Evolutionary conservation across 179 eudicot species (phyloP).

Genomic region (Nepenthes alata): DNA sequence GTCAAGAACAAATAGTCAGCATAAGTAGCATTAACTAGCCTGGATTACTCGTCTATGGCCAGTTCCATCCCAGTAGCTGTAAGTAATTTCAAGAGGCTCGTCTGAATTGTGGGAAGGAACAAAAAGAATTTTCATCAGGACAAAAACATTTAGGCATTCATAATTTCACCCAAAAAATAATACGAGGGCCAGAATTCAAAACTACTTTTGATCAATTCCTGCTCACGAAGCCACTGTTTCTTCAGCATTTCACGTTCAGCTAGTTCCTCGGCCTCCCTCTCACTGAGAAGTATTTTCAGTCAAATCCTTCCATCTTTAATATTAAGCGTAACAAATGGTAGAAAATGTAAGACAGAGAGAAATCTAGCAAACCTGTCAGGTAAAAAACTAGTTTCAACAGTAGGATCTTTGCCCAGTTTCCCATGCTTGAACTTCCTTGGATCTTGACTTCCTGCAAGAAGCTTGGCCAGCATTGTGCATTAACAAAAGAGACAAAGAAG

Average conservation of each 20-base stretch:
- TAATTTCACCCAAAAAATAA: not conserved
- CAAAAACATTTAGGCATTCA: not conserved
- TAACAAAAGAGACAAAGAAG: not conserved
- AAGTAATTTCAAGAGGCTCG: conserved; percentile 93
- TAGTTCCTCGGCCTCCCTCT: conserved; percentile 94
- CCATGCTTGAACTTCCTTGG: conserved; percentile 31
- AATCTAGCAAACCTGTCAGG: conserved; percentile 71
- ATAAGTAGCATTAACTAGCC: conserved; percentile 25
- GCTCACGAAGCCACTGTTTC: conserved; percentile 72
- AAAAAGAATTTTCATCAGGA: not conserved
- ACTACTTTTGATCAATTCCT: conserved; percentile 73
- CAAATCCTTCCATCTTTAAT: conserved; percentile 16
- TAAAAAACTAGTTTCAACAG: conserved; percentile 91
- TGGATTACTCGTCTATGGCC: conserved; percentile 85
- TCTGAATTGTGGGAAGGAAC: conserved; percentile 25
- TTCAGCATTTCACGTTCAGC: conserved; percentile 85
- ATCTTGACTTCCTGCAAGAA: conserved; percentile 30
- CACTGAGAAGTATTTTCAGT: conserved; percentile 53
- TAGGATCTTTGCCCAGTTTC: conserved; percentile 87
- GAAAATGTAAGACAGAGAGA: conserved; percentile 6
- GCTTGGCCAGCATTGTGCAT: conserved; percentile 1
- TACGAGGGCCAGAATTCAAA: conserved; percentile 2
- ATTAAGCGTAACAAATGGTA: conserved; percentile 12
- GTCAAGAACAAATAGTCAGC: not conserved
- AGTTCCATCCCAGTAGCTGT: conserved; percentile 97